These are phyloP conservation scores for Fusarium ambrosium DNA, from an alignment of 2,329 filamentous ascomycete species.

Conservation along the genomic window DNA sequence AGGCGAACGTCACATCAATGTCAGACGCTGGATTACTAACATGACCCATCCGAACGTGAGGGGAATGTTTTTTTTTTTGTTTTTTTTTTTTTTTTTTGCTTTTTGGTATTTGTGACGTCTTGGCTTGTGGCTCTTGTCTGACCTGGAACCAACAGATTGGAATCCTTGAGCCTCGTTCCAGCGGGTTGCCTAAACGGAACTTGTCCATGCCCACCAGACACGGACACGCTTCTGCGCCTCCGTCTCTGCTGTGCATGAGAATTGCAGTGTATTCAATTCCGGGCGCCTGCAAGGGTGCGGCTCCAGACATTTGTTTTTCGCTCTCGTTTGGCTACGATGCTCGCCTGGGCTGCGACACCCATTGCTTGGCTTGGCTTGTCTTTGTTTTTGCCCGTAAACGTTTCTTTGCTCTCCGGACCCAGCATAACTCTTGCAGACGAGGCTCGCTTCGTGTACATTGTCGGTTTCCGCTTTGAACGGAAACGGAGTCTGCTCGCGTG, in stretches of 20 bases:
- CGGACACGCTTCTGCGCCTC: slow-evolving; percentile 28
- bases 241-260: slow-evolving; percentile 34
- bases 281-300: slow-evolving; percentile 22
- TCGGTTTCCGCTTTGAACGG: slow-evolving; percentile 1
- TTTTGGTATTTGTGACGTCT: slow-evolving; percentile 19
- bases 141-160: slow-evolving; percentile 33
- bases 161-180: slow-evolving; percentile 38
- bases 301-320: slow-evolving; percentile 8
- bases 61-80: slow-evolving; percentile 17
- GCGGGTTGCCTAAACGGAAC: slow-evolving; percentile 25
- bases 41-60: no score
- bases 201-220: slow-evolving; percentile 24
- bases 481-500: slow-evolving; percentile 40
- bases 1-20: no score
- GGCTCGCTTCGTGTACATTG: background rate
- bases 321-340: background rate
- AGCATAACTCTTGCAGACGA: slow-evolving; percentile 2
- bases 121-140: slow-evolving; percentile 24
- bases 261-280: slow-evolving; percentile 16
- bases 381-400: background rate
- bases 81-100: background rate
- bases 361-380: background rate
- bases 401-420: background rate
- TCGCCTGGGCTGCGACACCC: background rate
- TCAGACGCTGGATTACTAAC: no score